A percentile compares a stretch with the other conserved stretches of the same genome.
Conservation (phyloP, 225 moss, liverwort and hornwort species). For the Ulota crispa region DNA sequence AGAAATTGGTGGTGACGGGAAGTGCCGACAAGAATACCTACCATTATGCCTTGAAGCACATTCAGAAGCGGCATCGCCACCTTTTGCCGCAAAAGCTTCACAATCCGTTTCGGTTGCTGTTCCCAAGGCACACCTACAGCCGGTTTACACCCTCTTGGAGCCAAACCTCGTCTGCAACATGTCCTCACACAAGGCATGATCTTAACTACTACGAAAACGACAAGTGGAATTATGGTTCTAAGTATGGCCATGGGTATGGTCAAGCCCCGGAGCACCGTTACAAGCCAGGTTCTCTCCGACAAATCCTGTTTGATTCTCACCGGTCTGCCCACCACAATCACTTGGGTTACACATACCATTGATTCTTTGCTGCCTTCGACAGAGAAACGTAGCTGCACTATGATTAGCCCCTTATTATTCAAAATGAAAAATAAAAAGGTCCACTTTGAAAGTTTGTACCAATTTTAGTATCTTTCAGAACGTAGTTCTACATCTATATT, state of each 20-base stretch:
- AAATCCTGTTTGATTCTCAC: conserved; percentile 36
- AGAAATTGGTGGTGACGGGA: conserved; percentile 31
- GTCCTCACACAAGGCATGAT: neutral
- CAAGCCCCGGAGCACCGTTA: conserved; percentile 33
- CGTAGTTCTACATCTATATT: too few relatives aligned
- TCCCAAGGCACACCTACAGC: conserved; percentile 27
- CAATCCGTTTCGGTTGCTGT: conserved; percentile 36
- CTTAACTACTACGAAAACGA: conserved; percentile 15
- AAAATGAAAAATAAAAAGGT: neutral
- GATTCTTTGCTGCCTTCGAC: neutral
- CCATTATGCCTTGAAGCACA: conserved; percentile 35
- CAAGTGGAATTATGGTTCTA: neutral
- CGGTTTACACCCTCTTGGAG: conserved; percentile 28
- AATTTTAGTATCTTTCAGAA: neutral
- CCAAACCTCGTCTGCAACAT: neutral
- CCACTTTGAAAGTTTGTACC: neutral
- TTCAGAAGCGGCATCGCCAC: conserved; percentile 37
- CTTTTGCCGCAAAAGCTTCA: conserved; percentile 27
- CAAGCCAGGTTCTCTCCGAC: conserved; percentile 33
- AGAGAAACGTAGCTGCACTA: neutral
- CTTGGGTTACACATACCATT: conserved; percentile 36
- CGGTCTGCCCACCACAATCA: conserved; percentile 26
- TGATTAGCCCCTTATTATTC: neutral
- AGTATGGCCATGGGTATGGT: conserved; percentile 26
- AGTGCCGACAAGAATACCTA: conserved; percentile 32